Evolutionary conservation across 2,329 filamentous ascomycete species (phyloP).

Genomic region (Bipolaris zeicola): DNA sequence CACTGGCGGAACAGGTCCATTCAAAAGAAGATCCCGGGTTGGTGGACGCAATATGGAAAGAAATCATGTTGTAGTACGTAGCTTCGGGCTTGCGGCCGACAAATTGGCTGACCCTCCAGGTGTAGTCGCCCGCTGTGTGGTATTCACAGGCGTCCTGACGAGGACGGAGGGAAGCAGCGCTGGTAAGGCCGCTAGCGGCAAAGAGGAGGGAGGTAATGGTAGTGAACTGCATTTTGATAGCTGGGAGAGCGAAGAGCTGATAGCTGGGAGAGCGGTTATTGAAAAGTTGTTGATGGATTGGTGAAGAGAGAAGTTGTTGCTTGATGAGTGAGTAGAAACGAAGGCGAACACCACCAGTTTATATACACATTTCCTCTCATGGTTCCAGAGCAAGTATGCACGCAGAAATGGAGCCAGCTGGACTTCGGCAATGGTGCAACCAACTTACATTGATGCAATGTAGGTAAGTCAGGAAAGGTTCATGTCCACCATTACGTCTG

Average conservation of each 20-base stretch:
- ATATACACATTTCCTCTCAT: not conserved
- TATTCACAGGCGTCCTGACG: slow-evolving; percentile 9
- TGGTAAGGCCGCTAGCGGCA: slow-evolving; percentile 17
- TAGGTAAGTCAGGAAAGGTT: not conserved
- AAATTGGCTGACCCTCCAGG: slow-evolving; percentile 30
- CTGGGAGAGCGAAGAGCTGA: not conserved
- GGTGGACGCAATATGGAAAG: slow-evolving; percentile 26
- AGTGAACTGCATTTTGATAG: slow-evolving; percentile 27
- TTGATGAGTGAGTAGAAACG: not conserved
- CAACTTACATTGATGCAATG: not conserved
- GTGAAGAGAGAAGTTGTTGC: slow-evolving; percentile 6
- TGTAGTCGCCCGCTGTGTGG: slow-evolving; percentile 19
- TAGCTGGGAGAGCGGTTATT: not conserved
- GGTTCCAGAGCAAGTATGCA: too few species aligned
- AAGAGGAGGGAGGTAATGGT: slow-evolving; percentile 22
- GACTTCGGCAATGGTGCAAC: not conserved
- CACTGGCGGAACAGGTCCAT: slow-evolving; percentile 16
- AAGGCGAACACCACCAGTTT: not conserved
- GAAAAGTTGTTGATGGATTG: not conserved
- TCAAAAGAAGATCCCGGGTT: slow-evolving; percentile 14
- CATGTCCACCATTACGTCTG: too few species aligned
- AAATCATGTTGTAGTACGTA: slow-evolving; percentile 20
- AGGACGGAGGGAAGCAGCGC: slow-evolving; percentile 16
- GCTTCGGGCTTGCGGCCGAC: slow-evolving; percentile 27
- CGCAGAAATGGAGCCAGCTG: too few species aligned